A percentile compares a stretch with the other conserved stretches of the same genome.
Evolutionary conservation across 345 rosid species (phyloP).

Genomic region (Raphanus sativus): DNA sequence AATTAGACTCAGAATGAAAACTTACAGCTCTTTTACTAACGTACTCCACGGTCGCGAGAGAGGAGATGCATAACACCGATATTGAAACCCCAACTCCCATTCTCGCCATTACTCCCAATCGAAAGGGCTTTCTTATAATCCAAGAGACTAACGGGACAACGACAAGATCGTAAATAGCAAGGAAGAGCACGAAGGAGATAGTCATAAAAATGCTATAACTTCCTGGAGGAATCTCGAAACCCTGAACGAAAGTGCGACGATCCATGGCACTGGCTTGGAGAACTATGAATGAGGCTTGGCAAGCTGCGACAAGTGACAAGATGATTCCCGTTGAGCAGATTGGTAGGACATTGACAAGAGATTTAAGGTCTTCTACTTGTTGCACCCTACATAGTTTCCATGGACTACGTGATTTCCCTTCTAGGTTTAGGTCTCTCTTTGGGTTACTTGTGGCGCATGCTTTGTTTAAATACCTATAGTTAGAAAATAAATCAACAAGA

Average conservation of each 20-base stretch:
- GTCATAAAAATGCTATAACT: constrained; percentile 44
- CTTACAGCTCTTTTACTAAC: constrained; percentile 30
- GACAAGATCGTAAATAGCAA: constrained; percentile 45
- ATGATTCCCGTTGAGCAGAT: constrained; percentile 60
- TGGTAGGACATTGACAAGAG: constrained; percentile 47
- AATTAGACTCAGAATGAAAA: neutral
- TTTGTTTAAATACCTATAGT: constrained; percentile 52
- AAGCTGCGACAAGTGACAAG: constrained; percentile 29
- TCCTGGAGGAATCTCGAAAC: constrained; percentile 55
- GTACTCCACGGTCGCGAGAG: constrained; percentile 44
- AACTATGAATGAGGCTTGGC: constrained; percentile 44
- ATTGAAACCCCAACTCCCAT: constrained; percentile 50
- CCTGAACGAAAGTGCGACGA: constrained; percentile 43
- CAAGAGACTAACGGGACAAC: constrained; percentile 45
- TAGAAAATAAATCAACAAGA: neutral
- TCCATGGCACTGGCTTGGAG: constrained; percentile 54
- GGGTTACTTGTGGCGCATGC: constrained; percentile 49
- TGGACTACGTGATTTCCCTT: constrained; percentile 38
- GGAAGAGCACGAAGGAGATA: constrained; percentile 39
- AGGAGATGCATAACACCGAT: constrained; percentile 35
- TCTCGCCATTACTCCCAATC: constrained; percentile 44
- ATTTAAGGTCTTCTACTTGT: constrained; percentile 65
- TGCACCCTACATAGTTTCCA: constrained; percentile 58
- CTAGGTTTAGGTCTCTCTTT: constrained; percentile 35
- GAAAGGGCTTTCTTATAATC: constrained; percentile 35